Conservation (phyloP, 1,284 basidiomycete species). For the Naganishia cerealis region DNA sequence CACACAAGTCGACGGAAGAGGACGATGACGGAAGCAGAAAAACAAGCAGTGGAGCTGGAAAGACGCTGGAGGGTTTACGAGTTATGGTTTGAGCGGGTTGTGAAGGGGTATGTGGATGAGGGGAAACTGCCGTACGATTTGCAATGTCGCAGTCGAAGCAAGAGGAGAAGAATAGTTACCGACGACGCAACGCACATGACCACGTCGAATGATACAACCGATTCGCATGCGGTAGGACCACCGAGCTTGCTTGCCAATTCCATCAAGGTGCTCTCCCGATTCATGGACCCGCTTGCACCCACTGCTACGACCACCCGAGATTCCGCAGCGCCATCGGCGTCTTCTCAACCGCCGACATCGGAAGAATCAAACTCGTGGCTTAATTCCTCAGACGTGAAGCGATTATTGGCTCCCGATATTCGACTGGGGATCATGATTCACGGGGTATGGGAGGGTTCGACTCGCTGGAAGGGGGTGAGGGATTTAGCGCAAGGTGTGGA, state of each 20-base stretch:
- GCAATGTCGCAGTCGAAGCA: background rate
- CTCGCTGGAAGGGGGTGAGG: conserved; percentile 4
- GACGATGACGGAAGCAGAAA: background rate
- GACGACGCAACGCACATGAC: background rate
- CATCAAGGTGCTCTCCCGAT: background rate
- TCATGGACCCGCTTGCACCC: conserved; percentile 7
- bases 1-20: background rate
- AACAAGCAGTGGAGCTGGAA: background rate
- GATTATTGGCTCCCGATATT: background rate
- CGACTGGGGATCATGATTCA: conserved; percentile 16
- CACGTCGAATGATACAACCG: background rate
- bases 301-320: background rate
- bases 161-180: background rate
- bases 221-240: background rate
- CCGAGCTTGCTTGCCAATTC: conserved; percentile 3
- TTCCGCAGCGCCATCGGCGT: background rate
- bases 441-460: conserved; percentile 9
- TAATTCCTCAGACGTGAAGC: conserved; percentile 1
- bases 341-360: background rate
- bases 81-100: conserved; percentile 7
- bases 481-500: conserved; percentile 5
- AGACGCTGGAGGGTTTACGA: conserved; percentile 18
- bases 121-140: conserved; percentile 14
- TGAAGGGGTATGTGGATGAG: conserved; percentile 5
- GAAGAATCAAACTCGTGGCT: conserved; percentile 14